Percentiles rank a stretch among this genome's conserved stretches.
Conservation (phyloP, 2,329 filamentous ascomycete species). For the Fusarium avenaceum region DNA sequence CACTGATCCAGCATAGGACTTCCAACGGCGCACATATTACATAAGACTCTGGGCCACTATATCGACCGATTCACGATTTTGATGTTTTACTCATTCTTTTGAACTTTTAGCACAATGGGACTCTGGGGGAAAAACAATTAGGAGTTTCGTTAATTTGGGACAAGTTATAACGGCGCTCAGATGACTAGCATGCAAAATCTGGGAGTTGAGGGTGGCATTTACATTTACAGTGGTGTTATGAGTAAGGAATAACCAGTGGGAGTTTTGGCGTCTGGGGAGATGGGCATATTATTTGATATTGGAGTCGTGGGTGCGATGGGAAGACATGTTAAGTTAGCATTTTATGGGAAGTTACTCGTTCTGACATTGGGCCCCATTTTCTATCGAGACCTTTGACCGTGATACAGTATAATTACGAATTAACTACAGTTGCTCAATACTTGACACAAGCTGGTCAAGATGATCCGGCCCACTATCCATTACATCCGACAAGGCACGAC, state of each 20-base stretch:
- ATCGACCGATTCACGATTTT: conserved; percentile 18
- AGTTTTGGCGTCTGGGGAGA: conserved; percentile 30
- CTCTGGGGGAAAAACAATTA: conserved; percentile 9
- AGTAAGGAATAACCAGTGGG: conserved; percentile 23
- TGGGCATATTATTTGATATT: conserved; percentile 32
- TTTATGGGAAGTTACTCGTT: conserved; percentile 23
- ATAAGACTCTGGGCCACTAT: background rate
- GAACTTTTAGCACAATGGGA: conserved; percentile 4
- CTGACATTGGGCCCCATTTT: conserved; percentile 18
- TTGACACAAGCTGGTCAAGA: conserved; percentile 66
- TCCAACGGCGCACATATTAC: conserved; percentile 1
- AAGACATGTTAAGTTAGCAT: conserved; percentile 26
- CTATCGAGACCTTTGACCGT: background rate
- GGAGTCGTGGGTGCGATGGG: conserved; percentile 24
- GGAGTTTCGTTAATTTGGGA: conserved; percentile 36
- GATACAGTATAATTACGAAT: conserved; percentile 11
- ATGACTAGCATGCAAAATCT: conserved; percentile 8
- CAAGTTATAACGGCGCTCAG: conserved; percentile 26
- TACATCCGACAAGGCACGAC: conserved; percentile 59
- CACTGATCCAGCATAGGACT: conserved; percentile 8
- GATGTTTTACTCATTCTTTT: conserved; percentile 21
- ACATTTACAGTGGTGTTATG: conserved; percentile 23
- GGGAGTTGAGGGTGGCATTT: conserved; percentile 18
- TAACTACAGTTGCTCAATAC: conserved; percentile 70
- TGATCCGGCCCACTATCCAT: conserved; percentile 57